Evolutionary conservation across 139 green algal species (phyloP).

Genomic region (Bryopsis sp.): DNA sequence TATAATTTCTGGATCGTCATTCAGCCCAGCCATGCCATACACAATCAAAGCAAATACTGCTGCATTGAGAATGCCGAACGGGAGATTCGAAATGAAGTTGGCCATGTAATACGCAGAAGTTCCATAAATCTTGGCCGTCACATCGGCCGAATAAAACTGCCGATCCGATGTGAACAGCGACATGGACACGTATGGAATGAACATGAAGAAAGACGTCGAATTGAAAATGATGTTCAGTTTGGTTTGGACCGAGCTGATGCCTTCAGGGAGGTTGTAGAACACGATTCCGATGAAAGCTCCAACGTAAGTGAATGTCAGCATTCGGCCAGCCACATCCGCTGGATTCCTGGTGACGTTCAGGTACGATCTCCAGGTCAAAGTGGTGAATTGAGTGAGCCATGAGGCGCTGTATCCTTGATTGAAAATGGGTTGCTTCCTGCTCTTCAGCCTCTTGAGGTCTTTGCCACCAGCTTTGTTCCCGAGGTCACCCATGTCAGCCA

Average conservation of each 20-base stretch:
- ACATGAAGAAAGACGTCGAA: conserved; percentile 44
- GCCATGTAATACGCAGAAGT: conserved; percentile 41
- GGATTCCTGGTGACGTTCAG: conserved; percentile 45
- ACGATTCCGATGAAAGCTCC: conserved; percentile 49
- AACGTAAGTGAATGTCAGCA: conserved; percentile 53
- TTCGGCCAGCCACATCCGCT: conserved; percentile 43
- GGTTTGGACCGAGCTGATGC: conserved; percentile 12
- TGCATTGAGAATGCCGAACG: conserved; percentile 39
- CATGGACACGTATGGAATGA: conserved; percentile 58
- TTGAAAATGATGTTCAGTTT: conserved; percentile 38
- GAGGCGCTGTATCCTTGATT: neutral
- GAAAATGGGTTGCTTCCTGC: neutral
- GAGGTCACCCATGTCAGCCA: too few species aligned
- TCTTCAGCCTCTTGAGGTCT: too few species aligned
- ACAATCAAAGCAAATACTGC: conserved; percentile 31
- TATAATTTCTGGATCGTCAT: conserved; percentile 1
- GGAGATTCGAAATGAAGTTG: conserved; percentile 37
- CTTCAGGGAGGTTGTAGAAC: conserved; percentile 40
- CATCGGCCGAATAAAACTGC: conserved; percentile 48
- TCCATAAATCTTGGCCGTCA: conserved; percentile 40
- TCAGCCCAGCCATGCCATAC: conserved; percentile 51
- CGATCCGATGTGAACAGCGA: conserved; percentile 50
- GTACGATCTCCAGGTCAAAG: conserved; percentile 36
- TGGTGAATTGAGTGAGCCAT: conserved; percentile 19
- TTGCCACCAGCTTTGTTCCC: too few species aligned